Conservation (phyloP, 2,329 filamentous ascomycete genomes). For the Cercospora janseana region DNA sequence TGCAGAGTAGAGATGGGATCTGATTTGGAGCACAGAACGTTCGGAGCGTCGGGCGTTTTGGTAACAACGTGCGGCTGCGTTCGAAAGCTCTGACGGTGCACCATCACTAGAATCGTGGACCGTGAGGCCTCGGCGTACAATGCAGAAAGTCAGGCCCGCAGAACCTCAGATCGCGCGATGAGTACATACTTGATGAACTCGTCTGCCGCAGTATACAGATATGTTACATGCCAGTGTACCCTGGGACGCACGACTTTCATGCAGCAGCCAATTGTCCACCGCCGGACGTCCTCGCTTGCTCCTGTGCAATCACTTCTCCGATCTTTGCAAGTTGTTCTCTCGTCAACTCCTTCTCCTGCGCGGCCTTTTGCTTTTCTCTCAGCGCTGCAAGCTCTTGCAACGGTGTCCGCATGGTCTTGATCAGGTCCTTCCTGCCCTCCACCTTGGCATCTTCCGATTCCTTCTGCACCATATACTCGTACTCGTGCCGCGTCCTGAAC, state of each 20-base stretch:
- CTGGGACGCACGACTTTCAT: background rate
- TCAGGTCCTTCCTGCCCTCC: slow-evolving; percentile 44
- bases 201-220: slow-evolving; percentile 11
- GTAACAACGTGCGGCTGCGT: no score
- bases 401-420: slow-evolving; percentile 48
- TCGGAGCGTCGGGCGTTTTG: no score
- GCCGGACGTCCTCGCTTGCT: slow-evolving; percentile 19
- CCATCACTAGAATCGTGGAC: no score
- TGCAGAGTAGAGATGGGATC: no score
- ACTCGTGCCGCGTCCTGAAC: slow-evolving; percentile 77
- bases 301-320: slow-evolving; percentile 42
- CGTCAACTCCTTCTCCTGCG: slow-evolving; percentile 40
- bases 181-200: background rate
- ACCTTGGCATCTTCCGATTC: slow-evolving; percentile 56
- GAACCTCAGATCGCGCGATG: no score
- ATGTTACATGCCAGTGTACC: slow-evolving; percentile 17
- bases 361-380: slow-evolving; percentile 41
- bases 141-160: no score
- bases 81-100: no score
- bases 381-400: slow-evolving; percentile 44
- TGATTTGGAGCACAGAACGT: no score
- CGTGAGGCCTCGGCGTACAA: no score
- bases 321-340: slow-evolving; percentile 43
- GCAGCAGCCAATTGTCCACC: background rate
- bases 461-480: slow-evolving; percentile 67